Evolutionary conservation across 2,329 filamentous ascomycete genomes (phyloP).

Genomic region (Ciborinia camelliae): DNA sequence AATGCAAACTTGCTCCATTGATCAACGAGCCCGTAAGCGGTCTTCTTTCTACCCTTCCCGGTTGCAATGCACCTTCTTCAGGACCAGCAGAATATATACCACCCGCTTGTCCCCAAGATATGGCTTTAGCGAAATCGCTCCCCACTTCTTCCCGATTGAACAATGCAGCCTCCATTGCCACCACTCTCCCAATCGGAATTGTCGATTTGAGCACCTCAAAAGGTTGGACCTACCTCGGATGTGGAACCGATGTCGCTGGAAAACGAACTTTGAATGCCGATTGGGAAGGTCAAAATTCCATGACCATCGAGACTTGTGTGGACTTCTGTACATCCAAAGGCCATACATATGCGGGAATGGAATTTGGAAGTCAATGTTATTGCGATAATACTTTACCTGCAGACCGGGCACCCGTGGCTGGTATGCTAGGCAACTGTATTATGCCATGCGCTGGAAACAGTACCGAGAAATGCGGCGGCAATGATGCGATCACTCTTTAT

Average conservation of each 20-base stretch:
- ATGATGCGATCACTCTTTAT: slow-evolving; percentile 16
- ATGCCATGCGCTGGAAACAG: slow-evolving; percentile 18
- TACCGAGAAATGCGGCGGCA: slow-evolving; percentile 15
- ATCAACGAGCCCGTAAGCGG: slow-evolving; percentile 13
- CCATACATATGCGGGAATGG: slow-evolving; percentile 16
- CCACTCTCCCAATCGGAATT: background rate
- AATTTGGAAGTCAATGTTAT: slow-evolving; percentile 17
- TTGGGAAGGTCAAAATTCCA: slow-evolving; percentile 1
- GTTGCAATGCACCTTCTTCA: slow-evolving; percentile 13
- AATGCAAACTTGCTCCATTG: slow-evolving; percentile 16
- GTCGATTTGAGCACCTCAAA: slow-evolving; percentile 7
- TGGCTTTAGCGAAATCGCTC: background rate
- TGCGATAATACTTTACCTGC: slow-evolving; percentile 8
- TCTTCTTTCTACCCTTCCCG: slow-evolving; percentile 5
- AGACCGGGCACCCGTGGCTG: slow-evolving; percentile 6
- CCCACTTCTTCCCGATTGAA: background rate
- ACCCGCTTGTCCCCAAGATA: slow-evolving; percentile 8
- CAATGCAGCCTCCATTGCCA: background rate
- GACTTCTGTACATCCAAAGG: slow-evolving; percentile 13
- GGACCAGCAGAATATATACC: slow-evolving; percentile 8
- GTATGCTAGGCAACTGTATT: slow-evolving; percentile 4
- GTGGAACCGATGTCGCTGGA: slow-evolving; percentile 4
- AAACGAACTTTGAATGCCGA: slow-evolving; percentile 14
- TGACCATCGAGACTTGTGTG: slow-evolving; percentile 15
- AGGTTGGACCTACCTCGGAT: slow-evolving; percentile 19